Conservation (phyloP, 495 filamentous ascomycete species). For the Aspergillus diversus region DNA sequence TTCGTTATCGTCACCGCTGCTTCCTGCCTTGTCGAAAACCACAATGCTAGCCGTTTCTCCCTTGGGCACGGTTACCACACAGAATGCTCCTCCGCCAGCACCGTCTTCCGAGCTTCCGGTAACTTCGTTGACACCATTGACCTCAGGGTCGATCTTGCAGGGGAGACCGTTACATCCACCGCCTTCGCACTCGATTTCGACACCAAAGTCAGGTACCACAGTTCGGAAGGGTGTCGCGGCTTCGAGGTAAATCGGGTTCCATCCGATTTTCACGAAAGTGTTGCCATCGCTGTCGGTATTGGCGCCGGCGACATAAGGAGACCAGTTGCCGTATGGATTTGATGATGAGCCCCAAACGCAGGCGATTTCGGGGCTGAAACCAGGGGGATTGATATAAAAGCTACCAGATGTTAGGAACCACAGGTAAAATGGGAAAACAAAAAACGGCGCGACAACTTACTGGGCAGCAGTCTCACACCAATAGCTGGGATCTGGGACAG, state of each 20-base stretch:
- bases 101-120: slow-evolving; percentile 55
- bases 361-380: slow-evolving; percentile 58
- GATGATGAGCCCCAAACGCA: slow-evolving; percentile 72
- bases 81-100: slow-evolving; percentile 74
- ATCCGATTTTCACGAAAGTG: slow-evolving; percentile 77
- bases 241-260: slow-evolving; percentile 77
- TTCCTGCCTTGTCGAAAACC: slow-evolving; percentile 54
- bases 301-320: slow-evolving; percentile 76
- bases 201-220: slow-evolving; percentile 65
- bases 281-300: slow-evolving; percentile 67
- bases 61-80: slow-evolving; percentile 75
- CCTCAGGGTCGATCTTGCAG: slow-evolving; percentile 71
- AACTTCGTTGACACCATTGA: slow-evolving; percentile 64
- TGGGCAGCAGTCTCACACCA: slow-evolving; percentile 77
- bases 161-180: slow-evolving; percentile 72
- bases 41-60: slow-evolving; percentile 71
- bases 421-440: no score
- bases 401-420: slow-evolving; percentile 39
- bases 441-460: slow-evolving; percentile 45
- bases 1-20: slow-evolving; percentile 22
- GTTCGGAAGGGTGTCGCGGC: slow-evolving; percentile 58
- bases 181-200: slow-evolving; percentile 71
- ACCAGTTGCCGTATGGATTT: slow-evolving; percentile 77
- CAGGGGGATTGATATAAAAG: slow-evolving; percentile 81
- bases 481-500: slow-evolving; percentile 71